Conservation (phyloP, 768 basidiomycete species). For the Mycena pura region DNA sequence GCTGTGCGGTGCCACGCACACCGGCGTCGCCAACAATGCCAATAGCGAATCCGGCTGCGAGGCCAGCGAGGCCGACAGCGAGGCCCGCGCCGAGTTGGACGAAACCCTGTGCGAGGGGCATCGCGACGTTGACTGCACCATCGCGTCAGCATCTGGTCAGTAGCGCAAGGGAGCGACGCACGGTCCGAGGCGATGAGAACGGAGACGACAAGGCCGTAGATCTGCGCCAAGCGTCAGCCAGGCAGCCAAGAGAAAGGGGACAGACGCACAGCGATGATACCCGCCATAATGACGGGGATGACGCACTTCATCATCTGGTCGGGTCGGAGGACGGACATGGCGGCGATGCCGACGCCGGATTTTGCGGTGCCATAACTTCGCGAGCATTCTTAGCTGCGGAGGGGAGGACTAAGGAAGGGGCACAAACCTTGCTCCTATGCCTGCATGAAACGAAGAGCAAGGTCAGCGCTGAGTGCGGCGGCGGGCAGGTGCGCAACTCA, state of each 20-base stretch:
- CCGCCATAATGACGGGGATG: constrained; percentile 99
- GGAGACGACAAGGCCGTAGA: constrained; percentile 98
- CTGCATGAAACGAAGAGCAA: constrained; percentile 47
- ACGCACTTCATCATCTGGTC: constrained; percentile 99
- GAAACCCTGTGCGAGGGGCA: constrained; percentile 95
- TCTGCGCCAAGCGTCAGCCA: constrained; percentile 50
- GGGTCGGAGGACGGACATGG: constrained; percentile 96
- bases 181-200: constrained; percentile 90
- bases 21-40: constrained; percentile 99
- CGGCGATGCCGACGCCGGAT: constrained; percentile 96
- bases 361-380: constrained; percentile 97
- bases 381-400: constrained; percentile 10
- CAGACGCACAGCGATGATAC: constrained; percentile 95
- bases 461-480: too few species aligned
- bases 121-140: constrained; percentile 65
- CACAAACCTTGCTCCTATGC: constrained; percentile 84
- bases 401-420: constrained; percentile 20
- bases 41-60: constrained; percentile 96
- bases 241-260: constrained; percentile 4
- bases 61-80: constrained; percentile 90
- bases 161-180: constrained; percentile 51
- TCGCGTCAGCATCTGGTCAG: not conserved
- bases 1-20: constrained; percentile 97
- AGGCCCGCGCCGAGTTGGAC: constrained; percentile 94
- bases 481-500: constrained; percentile 56